A percentile compares a stretch with the other conserved stretches of the same genome.
Conservation (phyloP, 176 grass and related monocot genomes). For the Coix lacrymajobi region DNA sequence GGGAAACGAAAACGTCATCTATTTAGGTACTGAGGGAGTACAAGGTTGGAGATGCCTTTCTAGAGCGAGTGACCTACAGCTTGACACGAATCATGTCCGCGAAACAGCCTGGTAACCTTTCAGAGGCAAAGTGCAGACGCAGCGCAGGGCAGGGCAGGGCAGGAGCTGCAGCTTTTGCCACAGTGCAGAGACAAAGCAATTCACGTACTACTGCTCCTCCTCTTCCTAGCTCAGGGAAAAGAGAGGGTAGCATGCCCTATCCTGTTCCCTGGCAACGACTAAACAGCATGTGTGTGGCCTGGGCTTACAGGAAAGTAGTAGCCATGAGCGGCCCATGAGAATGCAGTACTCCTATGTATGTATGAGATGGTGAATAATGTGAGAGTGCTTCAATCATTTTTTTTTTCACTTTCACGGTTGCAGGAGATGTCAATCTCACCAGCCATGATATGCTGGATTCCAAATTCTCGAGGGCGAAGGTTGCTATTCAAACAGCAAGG, state of each 20-base stretch:
- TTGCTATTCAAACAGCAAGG: background rate
- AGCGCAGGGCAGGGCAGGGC: background rate
- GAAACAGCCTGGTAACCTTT: conserved; percentile 37
- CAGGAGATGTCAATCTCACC: background rate
- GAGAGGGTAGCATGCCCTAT: background rate
- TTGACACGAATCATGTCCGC: conserved; percentile 42
- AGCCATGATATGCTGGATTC: background rate
- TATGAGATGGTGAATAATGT: background rate
- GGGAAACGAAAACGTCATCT: too few species aligned
- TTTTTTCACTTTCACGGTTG: background rate
- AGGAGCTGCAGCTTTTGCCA: conserved; percentile 21
- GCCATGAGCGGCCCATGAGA: background rate
- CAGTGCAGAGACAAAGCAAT: background rate
- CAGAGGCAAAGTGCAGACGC: conserved; percentile 36
- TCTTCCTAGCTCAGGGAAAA: background rate
- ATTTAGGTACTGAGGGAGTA: too few species aligned
- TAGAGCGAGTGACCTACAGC: conserved; percentile 33
- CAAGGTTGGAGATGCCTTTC: background rate
- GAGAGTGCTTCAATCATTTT: conserved; percentile 2
- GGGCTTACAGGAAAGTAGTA: background rate
- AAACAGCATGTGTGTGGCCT: conserved; percentile 8
- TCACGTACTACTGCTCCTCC: too few species aligned
- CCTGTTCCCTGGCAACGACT: conserved; percentile 5
- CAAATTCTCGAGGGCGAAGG: background rate
- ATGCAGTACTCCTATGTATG: background rate